A percentile compares a stretch with the other conserved stretches of the same genome.
phyloP scores from a whole-genome alignment of 164 flowering plant genomes.

The Dillenia suffruticosa region DNA sequence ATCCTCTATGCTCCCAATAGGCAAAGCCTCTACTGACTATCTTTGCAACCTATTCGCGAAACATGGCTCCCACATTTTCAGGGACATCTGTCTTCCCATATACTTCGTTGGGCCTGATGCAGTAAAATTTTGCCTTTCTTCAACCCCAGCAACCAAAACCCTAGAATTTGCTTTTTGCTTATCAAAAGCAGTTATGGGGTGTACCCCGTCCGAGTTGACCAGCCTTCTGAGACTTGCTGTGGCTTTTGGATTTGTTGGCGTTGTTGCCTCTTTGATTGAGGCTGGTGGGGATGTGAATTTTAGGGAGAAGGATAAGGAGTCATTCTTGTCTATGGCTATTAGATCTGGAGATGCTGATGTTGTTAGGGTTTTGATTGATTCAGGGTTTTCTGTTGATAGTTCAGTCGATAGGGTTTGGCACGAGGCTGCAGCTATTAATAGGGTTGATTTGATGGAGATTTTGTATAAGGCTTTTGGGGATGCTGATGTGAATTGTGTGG shows the following conservation, averaged over 20 bases:
- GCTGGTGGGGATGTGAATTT: constrained; percentile 51
- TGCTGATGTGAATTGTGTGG: constrained; percentile 29
- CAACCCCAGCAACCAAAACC: constrained; percentile 7
- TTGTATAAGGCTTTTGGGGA: constrained; percentile 16
- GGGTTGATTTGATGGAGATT: constrained; percentile 46
- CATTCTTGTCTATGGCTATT: constrained; percentile 39
- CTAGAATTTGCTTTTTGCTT: constrained; percentile 22
- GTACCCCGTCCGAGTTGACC: constrained; percentile 37
- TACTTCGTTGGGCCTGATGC: constrained; percentile 49
- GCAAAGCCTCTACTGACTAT: constrained; percentile 53
- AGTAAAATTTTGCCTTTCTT: constrained; percentile 27
- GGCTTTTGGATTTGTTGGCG: constrained; percentile 20
- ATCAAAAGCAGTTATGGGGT: constrained; percentile 43
- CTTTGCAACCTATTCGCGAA: constrained; percentile 55
- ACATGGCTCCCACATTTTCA: constrained; percentile 59
- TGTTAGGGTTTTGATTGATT: constrained; percentile 29
- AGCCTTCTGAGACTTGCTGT: constrained; percentile 35
- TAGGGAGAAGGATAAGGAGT: constrained; percentile 19
- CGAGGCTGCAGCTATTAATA: constrained; percentile 37
- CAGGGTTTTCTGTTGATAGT: constrained; percentile 30
- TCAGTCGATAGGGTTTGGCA: constrained; percentile 34
- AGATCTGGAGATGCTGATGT: constrained; percentile 26
- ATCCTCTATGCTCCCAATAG: constrained; percentile 66
- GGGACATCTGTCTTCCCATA: constrained; percentile 56
- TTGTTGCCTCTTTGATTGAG: constrained; percentile 37